Evolutionary conservation across 2,329 filamentous ascomycete species (phyloP), one percentile per base, ranked within the genome.

Genomic region (Diaporthe sp.): DNA sequence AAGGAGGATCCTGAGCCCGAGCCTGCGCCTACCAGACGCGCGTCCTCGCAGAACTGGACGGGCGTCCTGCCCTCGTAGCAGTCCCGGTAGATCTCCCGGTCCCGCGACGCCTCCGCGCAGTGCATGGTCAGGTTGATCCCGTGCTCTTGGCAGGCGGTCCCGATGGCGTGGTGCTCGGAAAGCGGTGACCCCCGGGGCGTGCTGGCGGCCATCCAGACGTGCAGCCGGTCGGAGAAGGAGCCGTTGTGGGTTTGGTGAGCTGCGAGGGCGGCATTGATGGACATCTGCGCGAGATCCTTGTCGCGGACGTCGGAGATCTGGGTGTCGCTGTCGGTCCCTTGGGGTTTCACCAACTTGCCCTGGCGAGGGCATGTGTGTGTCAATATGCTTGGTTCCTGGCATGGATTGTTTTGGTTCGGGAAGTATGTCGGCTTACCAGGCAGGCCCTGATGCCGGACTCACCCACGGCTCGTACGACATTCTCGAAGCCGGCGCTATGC

Each of bases 171-270:
- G 77, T 86, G 85, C 1, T 82, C 80, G 1, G 80, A 77, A 33
- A 84, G 78, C 1, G 83, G 77, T 12, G 84, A 84, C 76, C 87
- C 86, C 70, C 87, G 82, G 13, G 87, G 86, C 13, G 86, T 88
- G 30, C 85, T 83, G 12, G 84, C 84, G 2, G 86, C 84, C 67
- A 86, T 84, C 86, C 87, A 88, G 17, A 88, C 84, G 35, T 86
- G 84, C 28, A 88, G 80, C 0, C 86, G 82, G 60, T 83, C 82
- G 75, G 84, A 80, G 66, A 80, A 84, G 28, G 75, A 60, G 40
- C 74, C 74, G 71, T 78, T 74, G 60, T 78, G 71, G 33, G 67
- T 50, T 33, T 64, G 25, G 75, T 85, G 80, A 0, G 83, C 82
- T 6, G 77, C 70, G 8, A 85, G 77, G 38, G 82, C 81, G 17